Base-by-base conservation (phyloP, 805 yeast species). In the Sungouiella blattae region DNA sequence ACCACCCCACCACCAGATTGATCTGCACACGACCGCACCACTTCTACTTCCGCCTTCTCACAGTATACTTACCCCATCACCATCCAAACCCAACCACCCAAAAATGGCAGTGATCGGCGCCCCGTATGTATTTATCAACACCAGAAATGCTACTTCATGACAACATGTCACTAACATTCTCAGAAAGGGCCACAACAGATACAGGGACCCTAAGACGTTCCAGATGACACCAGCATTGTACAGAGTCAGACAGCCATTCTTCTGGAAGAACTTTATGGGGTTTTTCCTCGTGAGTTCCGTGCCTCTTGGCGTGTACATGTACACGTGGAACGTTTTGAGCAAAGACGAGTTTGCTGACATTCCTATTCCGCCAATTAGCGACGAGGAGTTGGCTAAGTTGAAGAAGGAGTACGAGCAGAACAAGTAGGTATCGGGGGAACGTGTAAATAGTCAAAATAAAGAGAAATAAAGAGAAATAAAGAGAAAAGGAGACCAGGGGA, bases 171-270 rank as follows among this genome's bases (percentile, higher is more conserved):
- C 52, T 48, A 47, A 48, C 53, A 9, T 11, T 29, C n/a, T 5
- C 33, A 68, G 73, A 54, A 67, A 66, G 47, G 64, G 67, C 26
- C 73, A 68, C 46, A 57, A 55, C 45, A 62, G 66, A 37, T 68
- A 67, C 47, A 62, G 71, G 46, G 86, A 84, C 58, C 83, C 79
- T 24, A 65, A 67, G 45, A 84, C 89, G 22, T 83, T 77, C 62
- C 82, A 82, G 54, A 88, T 88, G 91, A 86, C 96, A 1, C 96
- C 96, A 11, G 96, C 96, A 5, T 79, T 91, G 72, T 70, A 87
- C 47, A 73, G 98, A 46, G 96, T 96, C 30, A 77, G 98, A 60
- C 71, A 75, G 41, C 97, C 96, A 27, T 91, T 77, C 55, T 86
- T 88, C 64, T 77, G 80, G 74, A 78, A 72, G 51, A 91, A 89